Conservation (phyloP, 2,329 filamentous ascomycete genomes). For the Botrytis deweyae region DNA sequence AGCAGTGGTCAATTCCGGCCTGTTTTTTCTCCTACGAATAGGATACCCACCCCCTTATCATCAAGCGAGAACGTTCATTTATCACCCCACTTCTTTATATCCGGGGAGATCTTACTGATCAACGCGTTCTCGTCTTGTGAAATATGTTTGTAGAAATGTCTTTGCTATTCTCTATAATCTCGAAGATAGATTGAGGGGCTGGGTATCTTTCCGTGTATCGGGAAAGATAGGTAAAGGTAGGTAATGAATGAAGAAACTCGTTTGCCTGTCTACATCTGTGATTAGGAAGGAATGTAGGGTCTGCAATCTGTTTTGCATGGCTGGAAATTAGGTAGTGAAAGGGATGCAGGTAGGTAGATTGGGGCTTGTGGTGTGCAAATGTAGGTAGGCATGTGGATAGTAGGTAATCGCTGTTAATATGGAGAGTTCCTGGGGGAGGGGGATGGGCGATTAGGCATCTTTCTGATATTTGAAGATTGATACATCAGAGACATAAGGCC, state of each 20-base stretch:
- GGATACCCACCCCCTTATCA: not conserved
- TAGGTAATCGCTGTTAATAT: not conserved
- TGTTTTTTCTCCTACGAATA: no score
- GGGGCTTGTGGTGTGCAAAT: no score
- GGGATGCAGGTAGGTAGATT: not conserved
- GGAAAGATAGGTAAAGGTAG: not conserved
- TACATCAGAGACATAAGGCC: no score
- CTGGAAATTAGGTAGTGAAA: not conserved
- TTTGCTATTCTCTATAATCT: not conserved
- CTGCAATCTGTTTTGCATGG: not conserved
- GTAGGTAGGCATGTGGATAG: not conserved
- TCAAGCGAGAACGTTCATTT: not conserved
- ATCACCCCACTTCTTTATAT: not conserved
- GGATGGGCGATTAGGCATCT: not conserved
- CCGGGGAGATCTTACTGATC: not conserved
- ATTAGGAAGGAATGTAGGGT: not conserved
- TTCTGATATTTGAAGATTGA: not conserved
- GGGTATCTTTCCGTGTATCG: not conserved
- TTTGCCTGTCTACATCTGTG: not conserved
- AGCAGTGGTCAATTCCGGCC: no score
- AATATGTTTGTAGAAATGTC: not conserved
- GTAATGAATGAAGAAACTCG: not conserved
- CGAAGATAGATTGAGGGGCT: not conserved
- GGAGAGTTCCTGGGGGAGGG: not conserved
- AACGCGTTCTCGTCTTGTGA: not conserved